These are phyloP conservation scores for Penicillium bovifimosum DNA, from an alignment of 495 filamentous ascomycete genomes.

Conservation along the genomic window DNA sequence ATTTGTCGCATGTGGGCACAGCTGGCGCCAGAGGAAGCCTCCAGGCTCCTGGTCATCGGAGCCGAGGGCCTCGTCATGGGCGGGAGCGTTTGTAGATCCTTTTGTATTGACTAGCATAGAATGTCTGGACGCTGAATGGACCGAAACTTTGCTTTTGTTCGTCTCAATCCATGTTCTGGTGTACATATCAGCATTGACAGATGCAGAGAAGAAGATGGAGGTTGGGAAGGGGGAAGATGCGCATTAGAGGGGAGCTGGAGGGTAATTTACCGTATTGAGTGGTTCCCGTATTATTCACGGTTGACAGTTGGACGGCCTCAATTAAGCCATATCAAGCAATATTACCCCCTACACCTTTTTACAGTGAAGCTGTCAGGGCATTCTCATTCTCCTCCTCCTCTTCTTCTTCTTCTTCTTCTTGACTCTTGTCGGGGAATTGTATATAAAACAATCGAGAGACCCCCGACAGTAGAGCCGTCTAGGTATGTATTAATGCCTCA, in stretches of 20 bases:
- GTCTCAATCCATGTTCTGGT: too few species aligned
- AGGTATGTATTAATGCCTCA: too few species aligned
- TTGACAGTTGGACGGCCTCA: not conserved
- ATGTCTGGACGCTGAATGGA: not conserved
- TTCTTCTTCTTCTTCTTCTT: too few species aligned
- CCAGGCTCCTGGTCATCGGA: not conserved
- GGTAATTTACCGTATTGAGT: not conserved
- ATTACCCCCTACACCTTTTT: too few species aligned
- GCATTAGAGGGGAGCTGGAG: not conserved
- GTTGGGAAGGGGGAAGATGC: not conserved
- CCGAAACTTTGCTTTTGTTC: not conserved
- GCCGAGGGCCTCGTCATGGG: not conserved
- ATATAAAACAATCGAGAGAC: too few species aligned
- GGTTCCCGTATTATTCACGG: not conserved
- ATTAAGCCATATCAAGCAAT: not conserved
- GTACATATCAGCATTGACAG: not conserved
- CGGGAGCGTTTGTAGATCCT: not conserved
- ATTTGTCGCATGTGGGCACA: slow-evolving; percentile 13
- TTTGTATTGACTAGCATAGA: not conserved
- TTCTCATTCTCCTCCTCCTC: too few species aligned
- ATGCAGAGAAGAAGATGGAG: not conserved
- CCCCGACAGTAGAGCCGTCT: too few species aligned
- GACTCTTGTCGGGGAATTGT: too few species aligned
- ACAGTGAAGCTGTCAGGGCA: too few species aligned
- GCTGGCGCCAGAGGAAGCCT: slow-evolving; percentile 8